These are phyloP conservation scores for Cucurbitaria berberidis DNA, from an alignment of 2,329 filamentous ascomycete species.

Conservation along the genomic window DNA sequence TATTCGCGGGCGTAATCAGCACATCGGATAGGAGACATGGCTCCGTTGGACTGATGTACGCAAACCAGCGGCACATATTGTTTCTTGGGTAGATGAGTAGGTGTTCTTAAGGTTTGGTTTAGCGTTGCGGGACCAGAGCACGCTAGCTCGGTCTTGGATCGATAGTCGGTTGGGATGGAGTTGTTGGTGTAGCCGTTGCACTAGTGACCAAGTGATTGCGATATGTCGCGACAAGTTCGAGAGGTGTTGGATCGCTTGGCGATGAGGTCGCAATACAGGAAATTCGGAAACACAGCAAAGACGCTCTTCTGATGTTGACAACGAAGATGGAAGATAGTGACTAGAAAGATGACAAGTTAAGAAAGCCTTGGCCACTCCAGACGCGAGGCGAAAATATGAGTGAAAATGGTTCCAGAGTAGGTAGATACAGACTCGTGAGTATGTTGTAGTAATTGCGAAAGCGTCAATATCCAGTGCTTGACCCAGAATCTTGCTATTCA, in stretches of 20 bases:
- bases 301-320: too few species aligned
- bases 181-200: not conserved
- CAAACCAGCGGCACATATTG: slow-evolving; percentile 61
- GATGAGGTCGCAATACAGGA: not conserved
- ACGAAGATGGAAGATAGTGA: not conserved
- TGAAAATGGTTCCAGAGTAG: not conserved
- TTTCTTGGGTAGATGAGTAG: not conserved
- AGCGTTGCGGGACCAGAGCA: too few species aligned
- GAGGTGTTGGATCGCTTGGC: too few species aligned
- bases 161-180: too few species aligned
- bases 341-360: not conserved
- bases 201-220: slow-evolving; percentile 4
- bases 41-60: slow-evolving; percentile 60
- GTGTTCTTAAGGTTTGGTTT: too few species aligned
- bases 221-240: not conserved
- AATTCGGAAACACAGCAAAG: not conserved
- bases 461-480: not conserved
- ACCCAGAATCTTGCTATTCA: not conserved
- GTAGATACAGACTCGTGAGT: not conserved
- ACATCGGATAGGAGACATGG: slow-evolving; percentile 63
- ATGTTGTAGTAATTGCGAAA: not conserved
- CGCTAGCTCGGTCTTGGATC: not conserved
- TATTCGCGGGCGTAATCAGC: slow-evolving; percentile 54
- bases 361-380: not conserved
- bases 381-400: not conserved